Evolutionary conservation across 2,329 filamentous ascomycete genomes (phyloP).

Genomic region (Penicillium concentricum): DNA sequence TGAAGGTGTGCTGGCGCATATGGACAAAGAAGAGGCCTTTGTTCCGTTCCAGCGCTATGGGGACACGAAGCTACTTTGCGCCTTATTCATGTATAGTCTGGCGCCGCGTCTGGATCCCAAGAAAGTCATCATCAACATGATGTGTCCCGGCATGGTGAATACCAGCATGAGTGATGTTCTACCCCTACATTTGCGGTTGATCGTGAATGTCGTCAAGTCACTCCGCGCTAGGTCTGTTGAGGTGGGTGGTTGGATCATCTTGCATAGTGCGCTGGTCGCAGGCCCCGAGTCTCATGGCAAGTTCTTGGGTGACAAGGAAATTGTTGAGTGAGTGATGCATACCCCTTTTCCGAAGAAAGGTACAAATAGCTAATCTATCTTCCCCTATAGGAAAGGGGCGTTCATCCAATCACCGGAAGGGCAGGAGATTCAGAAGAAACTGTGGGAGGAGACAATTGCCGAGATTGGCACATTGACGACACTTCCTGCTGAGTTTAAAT

Average conservation of each 20-base stretch:
- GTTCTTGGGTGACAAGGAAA: neutral
- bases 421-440: neutral
- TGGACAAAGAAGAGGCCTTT: neutral
- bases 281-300: neutral
- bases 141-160: conserved; percentile 28
- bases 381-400: neutral
- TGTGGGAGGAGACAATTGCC: neutral
- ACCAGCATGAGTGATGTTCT: conserved; percentile 17
- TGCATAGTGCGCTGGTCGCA: neutral
- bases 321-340: neutral
- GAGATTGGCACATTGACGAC: neutral
- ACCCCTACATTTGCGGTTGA: neutral
- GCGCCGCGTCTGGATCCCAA: conserved; percentile 17
- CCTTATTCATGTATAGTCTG: conserved; percentile 25
- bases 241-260: neutral
- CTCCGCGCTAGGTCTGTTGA: neutral
- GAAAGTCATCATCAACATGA: conserved; percentile 27
- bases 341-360: too few relatives aligned
- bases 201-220: neutral
- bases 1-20: neutral
- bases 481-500: neutral
- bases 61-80: conserved; percentile 24
- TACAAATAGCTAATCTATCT: neutral
- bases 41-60: conserved; percentile 10
- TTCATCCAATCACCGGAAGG: neutral